Percentiles rank a stretch among this genome's conserved stretches.
These are phyloP conservation scores for Hypoxylon trugodes DNA, from an alignment of 495 filamentous ascomycete genomes.

Conservation along the genomic window DNA sequence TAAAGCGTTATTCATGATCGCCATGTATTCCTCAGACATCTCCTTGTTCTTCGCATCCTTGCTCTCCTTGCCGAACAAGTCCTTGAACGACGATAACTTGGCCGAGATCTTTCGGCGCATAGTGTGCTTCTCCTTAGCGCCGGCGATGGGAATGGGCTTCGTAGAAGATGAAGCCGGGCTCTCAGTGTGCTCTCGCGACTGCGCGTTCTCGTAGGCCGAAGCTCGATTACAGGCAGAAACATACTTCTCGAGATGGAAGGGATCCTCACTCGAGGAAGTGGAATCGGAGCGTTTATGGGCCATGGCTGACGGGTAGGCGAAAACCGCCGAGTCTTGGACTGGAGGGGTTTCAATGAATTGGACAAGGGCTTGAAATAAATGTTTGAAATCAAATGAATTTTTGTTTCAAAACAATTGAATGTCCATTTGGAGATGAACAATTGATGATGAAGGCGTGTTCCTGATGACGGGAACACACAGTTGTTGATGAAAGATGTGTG, in stretches of 20 bases:
- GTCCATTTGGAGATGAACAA: too few species aligned
- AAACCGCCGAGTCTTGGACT: too few species aligned
- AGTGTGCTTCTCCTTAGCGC: not conserved
- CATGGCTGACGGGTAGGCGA: not conserved
- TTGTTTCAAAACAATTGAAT: not conserved
- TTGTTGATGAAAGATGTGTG: not conserved
- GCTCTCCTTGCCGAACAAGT: too few species aligned
- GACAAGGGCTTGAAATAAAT: too few species aligned
- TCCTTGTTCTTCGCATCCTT: too few species aligned
- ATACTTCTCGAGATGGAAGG: conserved; percentile 18
- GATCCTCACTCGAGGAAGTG: not conserved
- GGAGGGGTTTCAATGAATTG: too few species aligned
- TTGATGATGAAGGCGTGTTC: not conserved
- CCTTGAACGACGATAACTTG: too few species aligned
- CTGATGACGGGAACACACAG: not conserved
- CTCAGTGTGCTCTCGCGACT: not conserved
- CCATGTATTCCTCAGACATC: too few species aligned
- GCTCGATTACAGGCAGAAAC: not conserved
- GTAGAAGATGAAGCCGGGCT: not conserved
- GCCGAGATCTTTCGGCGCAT: too few species aligned
- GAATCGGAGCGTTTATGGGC: not conserved
- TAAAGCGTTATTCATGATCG: too few species aligned
- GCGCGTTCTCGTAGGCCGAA: too few species aligned
- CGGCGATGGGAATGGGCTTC: not conserved
- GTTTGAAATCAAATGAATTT: too few species aligned